Percentiles rank a stretch among this genome's conserved stretches.
Evolutionary conservation across 2,329 filamentous ascomycete genomes (phyloP).

Genomic region (Alternaria triticina): DNA sequence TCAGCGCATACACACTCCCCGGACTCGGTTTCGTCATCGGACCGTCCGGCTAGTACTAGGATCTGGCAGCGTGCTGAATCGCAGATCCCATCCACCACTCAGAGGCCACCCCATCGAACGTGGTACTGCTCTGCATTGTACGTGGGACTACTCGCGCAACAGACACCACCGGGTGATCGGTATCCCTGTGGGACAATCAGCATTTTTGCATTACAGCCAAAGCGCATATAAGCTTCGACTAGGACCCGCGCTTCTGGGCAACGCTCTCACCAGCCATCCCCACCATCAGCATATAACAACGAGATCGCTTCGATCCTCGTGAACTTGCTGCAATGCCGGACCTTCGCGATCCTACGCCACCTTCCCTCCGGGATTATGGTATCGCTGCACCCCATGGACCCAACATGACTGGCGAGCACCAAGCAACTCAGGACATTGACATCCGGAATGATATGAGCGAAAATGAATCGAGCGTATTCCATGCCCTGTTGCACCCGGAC

Average conservation of each 20-base stretch:
- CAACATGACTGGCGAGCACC: constrained; percentile 53
- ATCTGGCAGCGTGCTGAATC: constrained; percentile 11
- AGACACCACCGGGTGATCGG: not conserved
- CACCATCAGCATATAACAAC: not conserved
- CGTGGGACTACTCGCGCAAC: constrained; percentile 11
- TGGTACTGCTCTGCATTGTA: constrained; percentile 19
- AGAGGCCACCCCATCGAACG: constrained; percentile 20
- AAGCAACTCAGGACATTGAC: constrained; percentile 49
- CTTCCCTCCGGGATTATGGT: constrained; percentile 55
- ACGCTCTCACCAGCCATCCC: not conserved
- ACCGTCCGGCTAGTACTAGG: constrained; percentile 23
- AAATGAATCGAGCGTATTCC: constrained; percentile 70
- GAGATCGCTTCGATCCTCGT: not conserved
- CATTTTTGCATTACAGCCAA: not conserved
- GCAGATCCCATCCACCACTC: constrained; percentile 23
- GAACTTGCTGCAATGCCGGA: constrained; percentile 25
- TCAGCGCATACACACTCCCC: not conserved
- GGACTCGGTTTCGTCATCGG: constrained; percentile 14
- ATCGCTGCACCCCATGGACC: constrained; percentile 57
- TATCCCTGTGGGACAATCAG: not conserved
- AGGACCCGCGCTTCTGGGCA: constrained; percentile 2
- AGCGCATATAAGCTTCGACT: constrained; percentile 19
- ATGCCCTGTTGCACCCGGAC: constrained; percentile 81
- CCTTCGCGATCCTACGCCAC: constrained; percentile 26
- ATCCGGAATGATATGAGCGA: constrained; percentile 58